Percentiles rank a stretch among this genome's conserved stretches.
phyloP scores from a whole-genome alignment of 2,329 filamentous ascomycete genomes.

The Lachnellula suecica region DNA sequence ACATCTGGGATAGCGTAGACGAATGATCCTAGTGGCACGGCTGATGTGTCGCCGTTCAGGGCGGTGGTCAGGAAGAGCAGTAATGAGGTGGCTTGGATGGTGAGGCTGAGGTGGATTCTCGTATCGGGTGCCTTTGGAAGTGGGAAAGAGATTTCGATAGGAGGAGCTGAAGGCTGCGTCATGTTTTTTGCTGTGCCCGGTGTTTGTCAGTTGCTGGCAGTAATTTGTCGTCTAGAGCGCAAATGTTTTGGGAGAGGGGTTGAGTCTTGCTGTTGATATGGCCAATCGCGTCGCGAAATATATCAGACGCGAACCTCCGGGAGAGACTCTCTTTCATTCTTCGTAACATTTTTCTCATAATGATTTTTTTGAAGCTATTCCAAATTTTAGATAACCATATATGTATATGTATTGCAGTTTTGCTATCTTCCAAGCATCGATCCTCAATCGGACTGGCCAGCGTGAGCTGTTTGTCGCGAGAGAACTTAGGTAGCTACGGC shows the following conservation, averaged over 20 bases:
- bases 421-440: too few relatives aligned
- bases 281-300: background rate
- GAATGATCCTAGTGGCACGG: constrained; percentile 75
- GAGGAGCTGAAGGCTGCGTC: constrained; percentile 7
- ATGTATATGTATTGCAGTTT: too few relatives aligned
- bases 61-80: constrained; percentile 62
- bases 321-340: too few relatives aligned
- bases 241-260: background rate
- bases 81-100: constrained; percentile 55
- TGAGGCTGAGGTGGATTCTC: constrained; percentile 59
- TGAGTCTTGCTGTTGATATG: background rate
- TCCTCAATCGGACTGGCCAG: too few relatives aligned
- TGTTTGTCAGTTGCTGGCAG: background rate
- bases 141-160: constrained; percentile 54
- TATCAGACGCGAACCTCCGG: too few relatives aligned
- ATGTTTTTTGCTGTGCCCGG: background rate
- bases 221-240: background rate
- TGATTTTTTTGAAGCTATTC: too few relatives aligned
- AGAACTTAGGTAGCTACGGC: too few relatives aligned
- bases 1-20: constrained; percentile 94
- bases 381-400: too few relatives aligned
- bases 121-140: constrained; percentile 61
- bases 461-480: too few relatives aligned
- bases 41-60: constrained; percentile 49
- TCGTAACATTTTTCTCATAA: too few relatives aligned